phyloP scores from a whole-genome alignment of 2,329 filamentous ascomycete species.

The Nothophaeocryptopus gaeumannii region DNA sequence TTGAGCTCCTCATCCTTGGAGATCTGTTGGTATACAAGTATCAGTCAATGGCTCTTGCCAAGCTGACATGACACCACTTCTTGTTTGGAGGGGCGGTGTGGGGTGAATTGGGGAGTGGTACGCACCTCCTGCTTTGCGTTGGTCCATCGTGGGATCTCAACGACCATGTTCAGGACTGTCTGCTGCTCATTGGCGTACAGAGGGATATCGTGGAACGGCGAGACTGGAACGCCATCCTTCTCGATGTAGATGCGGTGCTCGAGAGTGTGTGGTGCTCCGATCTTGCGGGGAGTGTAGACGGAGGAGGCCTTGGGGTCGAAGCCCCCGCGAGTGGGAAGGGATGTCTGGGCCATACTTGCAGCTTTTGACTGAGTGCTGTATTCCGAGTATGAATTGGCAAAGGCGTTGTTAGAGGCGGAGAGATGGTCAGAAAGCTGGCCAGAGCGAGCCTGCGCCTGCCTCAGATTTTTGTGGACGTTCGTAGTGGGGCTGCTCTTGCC shows the following conservation, averaged over 20 bases:
- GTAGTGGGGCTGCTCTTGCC: conserved; percentile 24
- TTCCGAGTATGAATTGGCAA: conserved; percentile 14
- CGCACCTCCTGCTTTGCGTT: conserved; percentile 98
- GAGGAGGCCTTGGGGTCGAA: conserved; percentile 56
- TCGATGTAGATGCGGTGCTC: conserved; percentile 98
- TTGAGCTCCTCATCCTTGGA: conserved; percentile 98
- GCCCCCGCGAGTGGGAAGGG: conserved; percentile 29
- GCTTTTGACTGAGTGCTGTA: conserved; percentile 14
- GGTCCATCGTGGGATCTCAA: conserved; percentile 99
- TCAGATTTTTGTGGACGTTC: conserved; percentile 27
- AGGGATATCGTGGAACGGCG: conserved; percentile 97
- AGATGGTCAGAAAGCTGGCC: conserved; percentile 25
- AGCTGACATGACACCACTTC: conserved; percentile 8
- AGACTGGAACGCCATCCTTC: conserved; percentile 91
- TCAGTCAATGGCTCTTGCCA: conserved; percentile 17
- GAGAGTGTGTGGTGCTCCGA: conserved; percentile 85
- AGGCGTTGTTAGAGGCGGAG: conserved; percentile 6
- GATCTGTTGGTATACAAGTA: conserved; percentile 62
- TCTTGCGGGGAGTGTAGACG: conserved; percentile 76
- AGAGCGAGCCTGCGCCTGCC: conserved; percentile 19
- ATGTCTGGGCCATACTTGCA: conserved; percentile 18
- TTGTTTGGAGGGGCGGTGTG: conserved; percentile 8
- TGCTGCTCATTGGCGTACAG: conserved; percentile 96
- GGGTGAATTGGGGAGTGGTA: conserved; percentile 22
- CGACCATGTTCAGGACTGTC: conserved; percentile 97